Percentiles rank a stretch among this genome's conserved stretches.
Conservation (phyloP, 495 filamentous ascomycete species). For the Hyaloscypha variabilis region DNA sequence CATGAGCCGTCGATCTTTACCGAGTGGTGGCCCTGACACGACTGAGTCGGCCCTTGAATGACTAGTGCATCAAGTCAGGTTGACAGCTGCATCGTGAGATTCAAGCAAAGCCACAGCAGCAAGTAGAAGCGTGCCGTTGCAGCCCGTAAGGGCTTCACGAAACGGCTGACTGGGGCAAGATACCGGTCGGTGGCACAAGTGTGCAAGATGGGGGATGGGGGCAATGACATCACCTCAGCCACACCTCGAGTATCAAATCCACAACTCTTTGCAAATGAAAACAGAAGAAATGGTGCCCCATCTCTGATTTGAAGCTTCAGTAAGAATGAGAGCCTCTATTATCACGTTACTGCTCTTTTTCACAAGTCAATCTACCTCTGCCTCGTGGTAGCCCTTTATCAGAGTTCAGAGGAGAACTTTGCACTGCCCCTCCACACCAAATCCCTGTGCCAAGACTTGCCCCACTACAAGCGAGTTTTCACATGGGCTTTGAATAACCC, state of each 20-base stretch:
- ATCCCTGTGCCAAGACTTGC: conserved; percentile 5
- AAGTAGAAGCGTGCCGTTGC: neutral
- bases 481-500: neutral
- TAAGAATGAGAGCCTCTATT: neutral
- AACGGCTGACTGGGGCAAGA: neutral
- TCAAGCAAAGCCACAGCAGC: neutral
- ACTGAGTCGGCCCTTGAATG: neutral
- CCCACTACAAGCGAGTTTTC: conserved; percentile 19
- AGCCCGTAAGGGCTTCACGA: neutral
- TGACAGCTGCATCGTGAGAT: neutral
- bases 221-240: neutral
- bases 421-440: conserved; percentile 19
- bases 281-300: neutral
- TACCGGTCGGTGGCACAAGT: neutral
- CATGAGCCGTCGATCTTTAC: neutral
- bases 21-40: neutral
- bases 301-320: neutral
- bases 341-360: neutral
- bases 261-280: neutral
- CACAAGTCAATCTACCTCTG: conserved; percentile 3
- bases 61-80: neutral
- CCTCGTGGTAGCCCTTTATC: neutral
- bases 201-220: neutral
- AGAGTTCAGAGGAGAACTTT: neutral
- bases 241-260: neutral